Conservation (phyloP, 306 rosid species). For the Castanea sativa region DNA sequence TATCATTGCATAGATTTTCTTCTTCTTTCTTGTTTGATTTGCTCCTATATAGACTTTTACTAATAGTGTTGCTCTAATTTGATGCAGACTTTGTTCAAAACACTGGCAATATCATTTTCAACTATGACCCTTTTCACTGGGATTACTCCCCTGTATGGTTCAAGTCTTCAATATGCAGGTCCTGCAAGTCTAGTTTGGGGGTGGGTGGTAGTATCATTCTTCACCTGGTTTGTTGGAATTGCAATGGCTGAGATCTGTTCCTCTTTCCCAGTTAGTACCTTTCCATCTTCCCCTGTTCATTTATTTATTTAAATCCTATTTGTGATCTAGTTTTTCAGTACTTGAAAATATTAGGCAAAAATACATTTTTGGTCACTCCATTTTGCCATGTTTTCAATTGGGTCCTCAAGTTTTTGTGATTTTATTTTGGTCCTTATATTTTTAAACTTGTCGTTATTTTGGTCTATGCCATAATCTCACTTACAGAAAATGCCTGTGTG, state of each 20-base stretch:
- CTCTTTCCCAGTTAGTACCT: slow-evolving; percentile 71
- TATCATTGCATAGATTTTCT: neutral
- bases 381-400: no score
- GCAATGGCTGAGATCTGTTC: slow-evolving; percentile 97
- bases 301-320: neutral
- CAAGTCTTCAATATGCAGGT: slow-evolving; percentile 77
- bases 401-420: no score
- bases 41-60: neutral
- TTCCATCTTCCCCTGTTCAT: neutral
- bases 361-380: no score
- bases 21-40: neutral
- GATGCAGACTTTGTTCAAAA: slow-evolving; percentile 81
- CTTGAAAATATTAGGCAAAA: no score
- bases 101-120: slow-evolving; percentile 86
- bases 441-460: no score
- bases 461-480: no score
- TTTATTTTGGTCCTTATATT: no score
- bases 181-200: slow-evolving; percentile 94
- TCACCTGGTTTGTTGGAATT: slow-evolving; percentile 84
- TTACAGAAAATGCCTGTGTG: no score
- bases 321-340: neutral
- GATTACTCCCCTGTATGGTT: slow-evolving; percentile 86
- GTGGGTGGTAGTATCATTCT: slow-evolving; percentile 79
- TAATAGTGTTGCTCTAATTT: neutral
- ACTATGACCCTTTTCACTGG: slow-evolving; percentile 93